Conservation (phyloP, 2,329 filamentous ascomycete genomes). For the Dactylellina haptotyla region DNA sequence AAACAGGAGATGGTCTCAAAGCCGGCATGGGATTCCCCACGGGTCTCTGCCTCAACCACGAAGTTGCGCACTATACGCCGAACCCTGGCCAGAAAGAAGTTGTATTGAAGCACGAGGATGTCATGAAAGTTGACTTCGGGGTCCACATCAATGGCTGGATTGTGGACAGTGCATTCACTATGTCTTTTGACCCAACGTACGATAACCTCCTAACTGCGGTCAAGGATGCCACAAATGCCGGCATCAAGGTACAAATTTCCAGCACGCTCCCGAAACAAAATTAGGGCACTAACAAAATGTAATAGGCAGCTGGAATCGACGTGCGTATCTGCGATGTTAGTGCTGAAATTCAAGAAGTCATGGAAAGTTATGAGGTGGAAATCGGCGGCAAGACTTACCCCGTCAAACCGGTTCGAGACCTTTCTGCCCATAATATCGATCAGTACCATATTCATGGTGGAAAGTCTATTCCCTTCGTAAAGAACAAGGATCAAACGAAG, state of each 20-base stretch:
- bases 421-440: constrained; percentile 85
- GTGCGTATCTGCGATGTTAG: constrained; percentile 87
- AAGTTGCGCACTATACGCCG: constrained; percentile 85
- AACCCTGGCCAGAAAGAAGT: constrained; percentile 83
- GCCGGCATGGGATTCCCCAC: constrained; percentile 86
- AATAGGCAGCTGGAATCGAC: constrained; percentile 85
- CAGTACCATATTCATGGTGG: constrained; percentile 90
- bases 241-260: constrained; percentile 69
- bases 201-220: constrained; percentile 74
- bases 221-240: constrained; percentile 77
- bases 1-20: constrained; percentile 79
- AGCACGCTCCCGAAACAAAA: not conserved
- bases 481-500: constrained; percentile 82
- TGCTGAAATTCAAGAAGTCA: constrained; percentile 83
- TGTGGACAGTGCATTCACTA: constrained; percentile 76
- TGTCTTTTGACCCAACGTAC: constrained; percentile 75
- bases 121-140: constrained; percentile 77
- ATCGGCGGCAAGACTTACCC: constrained; percentile 80
- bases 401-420: constrained; percentile 84
- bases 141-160: constrained; percentile 77
- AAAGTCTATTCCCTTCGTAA: constrained; percentile 94
- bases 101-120: constrained; percentile 72
- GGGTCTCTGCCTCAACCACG: constrained; percentile 83
- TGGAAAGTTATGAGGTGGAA: constrained; percentile 92
- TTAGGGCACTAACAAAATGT: not conserved